phyloP scores from a whole-genome alignment of 441 rosid genomes.

The Gossypium aridum region DNA sequence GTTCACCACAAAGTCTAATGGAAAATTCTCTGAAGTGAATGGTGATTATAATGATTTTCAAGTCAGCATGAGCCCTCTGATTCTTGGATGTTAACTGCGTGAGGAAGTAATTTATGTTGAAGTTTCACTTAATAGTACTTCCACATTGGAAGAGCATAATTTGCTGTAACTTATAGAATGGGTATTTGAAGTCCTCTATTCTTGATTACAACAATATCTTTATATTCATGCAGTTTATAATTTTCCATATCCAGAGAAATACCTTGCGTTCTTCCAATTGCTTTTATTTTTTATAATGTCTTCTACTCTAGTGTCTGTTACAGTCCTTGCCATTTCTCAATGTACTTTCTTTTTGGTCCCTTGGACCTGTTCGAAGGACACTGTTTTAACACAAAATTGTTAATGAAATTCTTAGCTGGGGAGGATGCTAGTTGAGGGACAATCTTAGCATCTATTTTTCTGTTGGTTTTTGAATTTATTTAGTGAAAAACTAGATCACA shows the following conservation, averaged over 20 bases:
- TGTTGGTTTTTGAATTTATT: not conserved
- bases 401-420: not conserved
- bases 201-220: not conserved
- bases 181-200: not conserved
- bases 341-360: not conserved
- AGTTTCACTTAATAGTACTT: not conserved
- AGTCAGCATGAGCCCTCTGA: not conserved
- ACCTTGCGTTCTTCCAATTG: not conserved
- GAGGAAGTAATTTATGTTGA: not conserved
- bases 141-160: not conserved
- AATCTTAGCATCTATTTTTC: not conserved
- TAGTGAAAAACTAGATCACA: not conserved
- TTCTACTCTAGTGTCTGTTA: not conserved
- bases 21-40: not conserved
- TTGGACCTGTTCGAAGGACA: not conserved
- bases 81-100: not conserved
- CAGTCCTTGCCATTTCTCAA: not conserved
- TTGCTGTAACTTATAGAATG: not conserved
- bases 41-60: not conserved
- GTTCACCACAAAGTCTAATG: not conserved
- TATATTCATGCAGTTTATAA: not conserved
- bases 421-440: not conserved
- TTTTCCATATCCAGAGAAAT: not conserved
- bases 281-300: not conserved
- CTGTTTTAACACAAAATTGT: not conserved